Conservation (phyloP, 75 land plant species). For the Pinus taeda region DNA sequence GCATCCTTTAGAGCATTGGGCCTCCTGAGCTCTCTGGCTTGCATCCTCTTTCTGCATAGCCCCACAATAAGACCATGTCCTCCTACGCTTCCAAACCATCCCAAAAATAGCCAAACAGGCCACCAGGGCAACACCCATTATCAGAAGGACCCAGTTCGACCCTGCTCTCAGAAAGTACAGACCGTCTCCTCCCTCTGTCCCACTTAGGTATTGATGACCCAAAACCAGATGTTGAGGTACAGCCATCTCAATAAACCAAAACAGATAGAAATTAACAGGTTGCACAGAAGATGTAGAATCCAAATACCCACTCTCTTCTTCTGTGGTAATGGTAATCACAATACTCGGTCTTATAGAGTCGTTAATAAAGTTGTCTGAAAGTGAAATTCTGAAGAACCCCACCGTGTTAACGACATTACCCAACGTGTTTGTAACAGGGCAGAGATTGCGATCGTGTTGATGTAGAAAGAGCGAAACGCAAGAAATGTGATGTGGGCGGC, state of each 20-base stretch:
- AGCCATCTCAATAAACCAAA: background rate
- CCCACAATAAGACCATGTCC: conserved; percentile 4
- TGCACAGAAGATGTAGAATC: background rate
- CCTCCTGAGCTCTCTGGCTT: conserved; percentile 14
- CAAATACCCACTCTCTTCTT: too few species aligned
- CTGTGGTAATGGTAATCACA: too few species aligned
- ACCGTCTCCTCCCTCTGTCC: too few species aligned
- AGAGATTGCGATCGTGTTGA: too few species aligned
- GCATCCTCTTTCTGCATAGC: conserved; percentile 15
- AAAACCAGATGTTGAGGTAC: background rate
- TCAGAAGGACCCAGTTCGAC: background rate
- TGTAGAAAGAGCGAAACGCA: too few species aligned
- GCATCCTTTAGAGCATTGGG: conserved; percentile 6
- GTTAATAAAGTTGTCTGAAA: too few species aligned
- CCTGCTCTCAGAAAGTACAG: background rate
- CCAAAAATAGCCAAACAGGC: background rate
- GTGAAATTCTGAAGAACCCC: too few species aligned
- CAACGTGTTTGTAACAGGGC: too few species aligned
- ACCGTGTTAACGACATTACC: too few species aligned
- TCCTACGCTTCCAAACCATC: background rate
- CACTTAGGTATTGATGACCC: background rate
- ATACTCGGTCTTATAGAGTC: too few species aligned
- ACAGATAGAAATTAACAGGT: background rate
- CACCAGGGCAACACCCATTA: background rate
- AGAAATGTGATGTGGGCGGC: too few species aligned